phyloP scores from a whole-genome alignment of 192 early-diverging fungal genomes.

The Phycomyces nitens region DNA sequence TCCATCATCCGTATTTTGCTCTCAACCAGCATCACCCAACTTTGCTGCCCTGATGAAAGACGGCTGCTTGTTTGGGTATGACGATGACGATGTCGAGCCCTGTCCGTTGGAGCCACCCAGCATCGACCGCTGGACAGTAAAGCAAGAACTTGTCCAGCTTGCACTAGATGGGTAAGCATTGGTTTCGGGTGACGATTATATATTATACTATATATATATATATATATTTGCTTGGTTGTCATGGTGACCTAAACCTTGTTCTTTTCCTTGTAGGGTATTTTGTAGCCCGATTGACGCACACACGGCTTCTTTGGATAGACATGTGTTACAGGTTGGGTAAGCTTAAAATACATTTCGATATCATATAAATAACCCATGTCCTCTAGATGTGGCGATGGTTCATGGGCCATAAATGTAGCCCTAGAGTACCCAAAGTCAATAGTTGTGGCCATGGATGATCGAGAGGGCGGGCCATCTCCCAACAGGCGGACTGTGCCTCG shows the following conservation, averaged over 20 bases:
- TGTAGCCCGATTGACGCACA: constrained; percentile 10
- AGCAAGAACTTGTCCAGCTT: constrained; percentile 13
- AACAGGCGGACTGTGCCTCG: constrained; percentile 6
- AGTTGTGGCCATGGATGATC: constrained; percentile 18
- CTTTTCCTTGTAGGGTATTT: constrained; percentile 10
- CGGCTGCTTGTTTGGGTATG: background rate
- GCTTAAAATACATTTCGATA: too few relatives aligned
- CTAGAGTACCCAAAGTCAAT: constrained; percentile 9
- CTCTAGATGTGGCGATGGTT: constrained; percentile 21
- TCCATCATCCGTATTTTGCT: constrained; percentile 1
- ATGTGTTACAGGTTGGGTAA: constrained; percentile 29
- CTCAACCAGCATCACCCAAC: constrained; percentile 8
- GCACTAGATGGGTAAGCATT: constrained; percentile 24
- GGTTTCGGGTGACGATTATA: background rate
- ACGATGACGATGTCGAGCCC: background rate
- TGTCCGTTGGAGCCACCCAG: too few relatives aligned
- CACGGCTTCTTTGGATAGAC: background rate
- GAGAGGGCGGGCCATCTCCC: constrained; percentile 7
- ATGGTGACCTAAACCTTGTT: constrained; percentile 11
- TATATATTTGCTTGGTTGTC: background rate
- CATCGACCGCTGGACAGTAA: constrained; percentile 4
- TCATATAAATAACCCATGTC: too few relatives aligned
- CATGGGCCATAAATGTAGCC: constrained; percentile 13
- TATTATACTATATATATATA: background rate
- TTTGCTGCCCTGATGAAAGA: constrained; percentile 9